Evolutionary conservation across 1,284 basidiomycete genomes (phyloP), one percentile per base, ranked within the genome.

Genomic region (Cryptococcus neoformans): DNA sequence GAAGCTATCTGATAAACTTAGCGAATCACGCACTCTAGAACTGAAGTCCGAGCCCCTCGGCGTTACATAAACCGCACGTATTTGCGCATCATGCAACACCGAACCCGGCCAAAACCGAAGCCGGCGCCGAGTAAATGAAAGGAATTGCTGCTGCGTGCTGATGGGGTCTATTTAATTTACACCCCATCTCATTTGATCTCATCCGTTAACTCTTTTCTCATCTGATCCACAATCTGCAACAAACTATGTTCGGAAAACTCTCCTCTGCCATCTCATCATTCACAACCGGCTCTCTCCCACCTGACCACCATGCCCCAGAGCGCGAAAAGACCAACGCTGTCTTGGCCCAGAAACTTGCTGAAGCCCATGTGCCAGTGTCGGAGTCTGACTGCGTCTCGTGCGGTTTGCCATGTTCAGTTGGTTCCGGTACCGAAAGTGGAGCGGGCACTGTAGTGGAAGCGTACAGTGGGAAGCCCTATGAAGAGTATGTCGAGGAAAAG

Each of bases 301-400:
- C 63, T 6, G 49, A 56, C 4, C 72, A 72, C 54, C 56, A 67
- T 45, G 65, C 55, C 28, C 60, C 68, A 8, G 60, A 51, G 2
- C 65, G 74, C 17, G 62, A 59, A 8, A 52, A 62, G 35, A 51
- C 62, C 11, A 74, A 80, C 60, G 62, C 62, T 14, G 48, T 66
- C 41, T 62, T 79, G 11, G 74, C 74, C 10, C 42, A 65, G 21
- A 64, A 73, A 16, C 66, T 85, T n/a, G 69, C 76, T 47, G 70
- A 69, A 0, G 84, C 82, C 2, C 76, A 81, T 38, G 82, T 92
- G 6, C 89, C 90, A 12, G 82, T 90, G 35, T 84, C 87, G 2
- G 77, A 80, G 7, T 86, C 82, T 6, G 83, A 85, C 68, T 94
- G 90, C 77, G 82, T 86, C 57, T 80, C 80, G 12, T 93, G 90